Evolutionary conservation across 257 asterid species (phyloP), one percentile per base, ranked within the genome.

Genomic region (Anisodus acutangulus): DNA sequence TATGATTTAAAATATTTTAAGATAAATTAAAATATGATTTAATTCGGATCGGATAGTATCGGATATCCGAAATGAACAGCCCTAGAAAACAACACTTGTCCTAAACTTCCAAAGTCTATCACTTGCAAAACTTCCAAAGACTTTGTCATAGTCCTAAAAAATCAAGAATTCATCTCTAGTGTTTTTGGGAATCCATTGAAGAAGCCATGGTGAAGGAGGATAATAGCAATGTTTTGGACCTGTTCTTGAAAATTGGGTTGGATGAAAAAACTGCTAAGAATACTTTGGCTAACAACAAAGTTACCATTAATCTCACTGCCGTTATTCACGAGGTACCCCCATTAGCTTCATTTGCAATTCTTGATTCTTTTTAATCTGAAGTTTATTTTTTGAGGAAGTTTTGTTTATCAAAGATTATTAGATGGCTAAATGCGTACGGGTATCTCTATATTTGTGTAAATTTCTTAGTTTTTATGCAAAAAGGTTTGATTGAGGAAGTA

Each of bases 221-320:
- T 69, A 69, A 78, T 60, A 22, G 31, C 67, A 78, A 76, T 71
- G 84, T 31, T 58, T 55, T 88, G 59, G 91, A 90, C 45, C 37
- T 90, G 79, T 90, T 90, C 62, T 43, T 83, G 86, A 87, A 84
- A 63, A 89, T 90, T 45, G 93, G 93, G 10, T 82, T 90, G 72
- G 93, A 90, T 35, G 91, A 90, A 69, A 83, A 84, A 53, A 89
- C 91, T 4, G 91, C 93, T 3, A 89, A 90, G 71, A 90, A 90
- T 62, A 90, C 91, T 5, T 39, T 90, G 22, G 90, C 91, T 0
- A 90, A 90, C 71, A 89, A 85, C 3, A 90, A 89, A 84, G 93
- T 89, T 66, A 90, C 91, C 13, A 31, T 80, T 17, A 86, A 83
- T 87, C 91, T 90, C 8, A 85, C 84, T n/a, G 85, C 90, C 85